Evolutionary conservation across 768 basidiomycete genomes (phyloP).

Genomic region (Calocera cornea): DNA sequence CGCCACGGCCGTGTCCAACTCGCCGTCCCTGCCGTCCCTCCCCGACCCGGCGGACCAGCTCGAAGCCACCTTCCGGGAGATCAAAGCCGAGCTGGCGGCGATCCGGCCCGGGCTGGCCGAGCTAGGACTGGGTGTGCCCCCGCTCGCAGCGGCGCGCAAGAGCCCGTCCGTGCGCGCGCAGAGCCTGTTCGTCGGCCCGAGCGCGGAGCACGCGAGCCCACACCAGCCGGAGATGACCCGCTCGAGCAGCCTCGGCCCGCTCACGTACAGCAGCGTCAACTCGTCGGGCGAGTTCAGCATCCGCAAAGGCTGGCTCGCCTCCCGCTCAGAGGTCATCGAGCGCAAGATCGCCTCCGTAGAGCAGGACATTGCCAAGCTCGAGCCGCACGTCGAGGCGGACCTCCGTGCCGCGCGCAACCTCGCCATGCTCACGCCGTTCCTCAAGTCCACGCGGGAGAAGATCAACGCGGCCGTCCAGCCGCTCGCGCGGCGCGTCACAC

Average conservation of each 20-base stretch:
- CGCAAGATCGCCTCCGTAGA: conserved; percentile 55
- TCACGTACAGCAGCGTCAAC: not conserved
- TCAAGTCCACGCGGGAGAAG: conserved; percentile 64
- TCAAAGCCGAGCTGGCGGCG: conserved; percentile 71
- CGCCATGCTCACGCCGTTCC: conserved; percentile 76
- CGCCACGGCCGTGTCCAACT: not conserved
- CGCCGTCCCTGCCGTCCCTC: not conserved
- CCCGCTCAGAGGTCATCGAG: conserved; percentile 45
- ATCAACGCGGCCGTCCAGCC: conserved; percentile 47
- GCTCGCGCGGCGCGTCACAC: conserved; percentile 50
- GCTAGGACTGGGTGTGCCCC: not conserved
- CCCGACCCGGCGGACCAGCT: conserved; percentile 20
- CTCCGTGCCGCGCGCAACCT: conserved; percentile 69
- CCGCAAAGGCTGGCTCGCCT: conserved; percentile 14
- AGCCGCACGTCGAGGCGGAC: conserved; percentile 49
- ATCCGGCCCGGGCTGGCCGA: conserved; percentile 21
- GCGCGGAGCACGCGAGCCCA: conserved; percentile 1
- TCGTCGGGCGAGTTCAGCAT: conserved; percentile 1
- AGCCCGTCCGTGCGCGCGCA: not conserved
- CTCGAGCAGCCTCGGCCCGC: not conserved
- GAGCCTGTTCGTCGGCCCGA: not conserved
- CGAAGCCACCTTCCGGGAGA: conserved; percentile 67
- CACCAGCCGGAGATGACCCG: conserved; percentile 7
- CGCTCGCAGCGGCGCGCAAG: not conserved
- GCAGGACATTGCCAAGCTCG: conserved; percentile 37